phyloP scores from a whole-genome alignment of 495 filamentous ascomycete genomes.

The Aspergillus sclerotiicarbonarius region DNA sequence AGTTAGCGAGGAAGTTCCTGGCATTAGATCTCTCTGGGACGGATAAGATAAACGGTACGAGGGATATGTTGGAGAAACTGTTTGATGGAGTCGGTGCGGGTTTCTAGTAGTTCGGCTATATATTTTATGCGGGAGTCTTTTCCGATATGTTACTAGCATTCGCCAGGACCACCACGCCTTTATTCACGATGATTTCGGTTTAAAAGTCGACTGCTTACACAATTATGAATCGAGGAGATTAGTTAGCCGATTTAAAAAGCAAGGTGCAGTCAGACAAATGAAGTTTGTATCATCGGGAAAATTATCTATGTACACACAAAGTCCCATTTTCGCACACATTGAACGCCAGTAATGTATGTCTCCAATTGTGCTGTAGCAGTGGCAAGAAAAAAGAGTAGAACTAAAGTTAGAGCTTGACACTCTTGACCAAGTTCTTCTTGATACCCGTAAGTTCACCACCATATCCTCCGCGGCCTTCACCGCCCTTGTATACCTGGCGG shows the following conservation, averaged over 20 bases:
- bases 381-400: constrained; percentile 26
- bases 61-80: constrained; percentile 23
- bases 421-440: constrained; percentile 89
- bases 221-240: not conserved
- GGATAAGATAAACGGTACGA: constrained; percentile 9
- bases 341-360: constrained; percentile 35
- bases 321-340: constrained; percentile 26
- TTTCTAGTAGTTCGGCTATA: constrained; percentile 3
- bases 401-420: constrained; percentile 69
- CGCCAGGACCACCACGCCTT: no score
- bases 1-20: constrained; percentile 36
- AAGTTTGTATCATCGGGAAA: constrained; percentile 18
- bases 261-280: not conserved
- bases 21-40: constrained; percentile 24
- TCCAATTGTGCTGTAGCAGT: constrained; percentile 14
- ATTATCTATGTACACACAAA: constrained; percentile 29
- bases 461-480: constrained; percentile 84
- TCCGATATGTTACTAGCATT: no score
- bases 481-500: constrained; percentile 81
- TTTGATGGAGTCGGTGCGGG: constrained; percentile 10
- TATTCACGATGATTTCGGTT: not conserved
- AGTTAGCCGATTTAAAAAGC: not conserved
- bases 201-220: not conserved
- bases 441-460: constrained; percentile 93
- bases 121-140: constrained; percentile 6